Percentiles rank a stretch among this genome's conserved stretches.
phyloP scores from a whole-genome alignment of 768 basidiomycete genomes.

The Auricularia heimuer region DNA sequence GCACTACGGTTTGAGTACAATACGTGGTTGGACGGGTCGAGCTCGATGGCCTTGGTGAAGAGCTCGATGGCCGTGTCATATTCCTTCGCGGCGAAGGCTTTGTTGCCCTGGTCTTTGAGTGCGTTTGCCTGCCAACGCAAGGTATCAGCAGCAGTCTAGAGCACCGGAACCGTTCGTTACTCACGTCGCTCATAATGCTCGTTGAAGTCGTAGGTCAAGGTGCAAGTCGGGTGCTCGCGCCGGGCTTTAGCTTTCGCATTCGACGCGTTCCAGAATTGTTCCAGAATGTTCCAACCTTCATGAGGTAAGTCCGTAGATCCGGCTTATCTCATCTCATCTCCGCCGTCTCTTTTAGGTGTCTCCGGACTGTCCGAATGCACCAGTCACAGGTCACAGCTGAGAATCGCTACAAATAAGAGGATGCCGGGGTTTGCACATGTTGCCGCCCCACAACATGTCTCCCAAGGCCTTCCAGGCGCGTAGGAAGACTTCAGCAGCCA shows the following conservation, averaged over 20 bases:
- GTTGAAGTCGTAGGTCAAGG: neutral
- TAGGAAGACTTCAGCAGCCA: neutral
- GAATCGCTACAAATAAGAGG: no score
- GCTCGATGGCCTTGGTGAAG: constrained; percentile 70
- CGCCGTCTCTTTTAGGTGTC: no score
- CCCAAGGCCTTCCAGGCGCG: neutral
- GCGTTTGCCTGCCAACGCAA: constrained; percentile 33
- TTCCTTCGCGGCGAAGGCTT: constrained; percentile 88
- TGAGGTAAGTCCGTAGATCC: no score
- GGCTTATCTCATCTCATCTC: no score
- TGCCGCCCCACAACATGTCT: neutral
- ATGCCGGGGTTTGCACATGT: neutral
- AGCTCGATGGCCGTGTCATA: constrained; percentile 81
- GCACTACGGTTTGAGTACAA: constrained; percentile 91
- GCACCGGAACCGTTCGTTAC: neutral
- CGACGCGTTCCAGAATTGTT: no score
- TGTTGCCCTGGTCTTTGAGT: constrained; percentile 90
- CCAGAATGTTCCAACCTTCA: no score
- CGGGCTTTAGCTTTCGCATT: no score
- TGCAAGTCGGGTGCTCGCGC: neutral
- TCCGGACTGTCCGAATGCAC: no score
- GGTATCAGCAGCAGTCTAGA: neutral
- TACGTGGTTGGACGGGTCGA: constrained; percentile 80
- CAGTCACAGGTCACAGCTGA: no score
- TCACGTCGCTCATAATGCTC: neutral